phyloP scores from a whole-genome alignment of 1,139 yeast genomes.

The Pichia kudriavzevii region DNA sequence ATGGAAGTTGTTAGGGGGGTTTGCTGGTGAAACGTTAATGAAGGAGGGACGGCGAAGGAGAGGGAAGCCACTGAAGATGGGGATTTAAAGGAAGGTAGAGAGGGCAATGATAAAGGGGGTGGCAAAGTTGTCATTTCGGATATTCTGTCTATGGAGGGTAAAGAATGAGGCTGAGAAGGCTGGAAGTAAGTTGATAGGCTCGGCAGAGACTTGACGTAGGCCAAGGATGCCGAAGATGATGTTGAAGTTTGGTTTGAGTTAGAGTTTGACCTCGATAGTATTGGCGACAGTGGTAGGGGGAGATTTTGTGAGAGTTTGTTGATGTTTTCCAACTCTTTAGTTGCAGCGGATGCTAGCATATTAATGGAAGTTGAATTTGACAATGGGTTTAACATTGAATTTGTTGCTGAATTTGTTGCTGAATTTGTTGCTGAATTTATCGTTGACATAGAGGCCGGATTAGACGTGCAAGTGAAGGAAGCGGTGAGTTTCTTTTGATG shows the following conservation, averaged over 20 bases:
- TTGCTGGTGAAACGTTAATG: background rate
- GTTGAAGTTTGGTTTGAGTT: background rate
- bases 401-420: constrained; percentile 32
- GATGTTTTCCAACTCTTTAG: constrained; percentile 57
- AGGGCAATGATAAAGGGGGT: constrained; percentile 8
- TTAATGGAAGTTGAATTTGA: constrained; percentile 44
- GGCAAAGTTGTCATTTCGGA: constrained; percentile 12
- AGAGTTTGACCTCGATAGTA: background rate
- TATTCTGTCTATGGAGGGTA: constrained; percentile 11
- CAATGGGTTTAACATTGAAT: too few relatives aligned
- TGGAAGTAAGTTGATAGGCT: constrained; percentile 53
- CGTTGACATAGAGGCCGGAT: constrained; percentile 15
- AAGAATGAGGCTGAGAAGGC: background rate
- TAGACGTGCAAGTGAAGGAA: background rate
- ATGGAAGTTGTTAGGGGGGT: background rate
- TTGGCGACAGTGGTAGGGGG: background rate
- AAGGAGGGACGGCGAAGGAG: background rate
- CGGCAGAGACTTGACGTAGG: constrained; percentile 54
- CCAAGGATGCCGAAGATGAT: constrained; percentile 25
- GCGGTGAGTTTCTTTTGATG: background rate
- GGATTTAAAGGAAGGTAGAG: background rate
- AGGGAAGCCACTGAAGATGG: background rate
- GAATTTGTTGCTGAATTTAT: constrained; percentile 41
- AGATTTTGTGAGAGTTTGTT: constrained; percentile 5
- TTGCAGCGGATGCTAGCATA: constrained; percentile 73